phyloP scores from a whole-genome alignment of 2,329 filamentous ascomycete genomes.

The Fusarium begoniae region DNA sequence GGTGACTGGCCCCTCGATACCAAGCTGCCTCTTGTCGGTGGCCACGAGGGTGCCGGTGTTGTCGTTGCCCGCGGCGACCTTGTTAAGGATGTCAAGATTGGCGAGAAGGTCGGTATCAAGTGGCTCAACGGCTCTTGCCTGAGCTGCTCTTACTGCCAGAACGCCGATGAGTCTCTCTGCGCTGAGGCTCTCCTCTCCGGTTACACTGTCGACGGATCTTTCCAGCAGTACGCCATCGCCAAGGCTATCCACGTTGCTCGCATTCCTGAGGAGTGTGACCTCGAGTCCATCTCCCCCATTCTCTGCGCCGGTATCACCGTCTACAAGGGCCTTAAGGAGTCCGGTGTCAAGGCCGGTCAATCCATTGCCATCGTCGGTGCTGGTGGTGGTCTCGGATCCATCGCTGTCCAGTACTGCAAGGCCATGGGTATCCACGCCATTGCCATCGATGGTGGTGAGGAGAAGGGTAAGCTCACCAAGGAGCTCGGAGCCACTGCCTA shows the following conservation, averaged over 20 bases:
- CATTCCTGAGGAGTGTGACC: conserved; percentile 78
- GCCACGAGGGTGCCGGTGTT: conserved; percentile 80
- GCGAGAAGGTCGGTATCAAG: conserved; percentile 88
- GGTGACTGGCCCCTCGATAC: conserved; percentile 89
- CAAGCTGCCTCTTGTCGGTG: conserved; percentile 87
- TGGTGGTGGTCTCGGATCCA: conserved; percentile 80
- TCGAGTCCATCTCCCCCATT: conserved; percentile 82
- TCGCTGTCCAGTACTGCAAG: conserved; percentile 87
- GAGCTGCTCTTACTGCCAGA: conserved; percentile 83
- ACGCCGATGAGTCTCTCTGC: conserved; percentile 85
- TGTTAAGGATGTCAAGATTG: conserved; percentile 80
- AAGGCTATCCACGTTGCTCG: conserved; percentile 87
- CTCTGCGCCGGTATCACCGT: conserved; percentile 89
- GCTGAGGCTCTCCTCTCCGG: conserved; percentile 78
- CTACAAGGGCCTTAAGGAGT: conserved; percentile 92
- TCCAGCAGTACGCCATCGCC: conserved; percentile 91
- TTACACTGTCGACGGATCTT: conserved; percentile 91
- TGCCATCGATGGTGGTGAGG: conserved; percentile 83
- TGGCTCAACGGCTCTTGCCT: conserved; percentile 93
- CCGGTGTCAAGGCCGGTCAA: conserved; percentile 76
- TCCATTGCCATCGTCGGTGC: conserved; percentile 86
- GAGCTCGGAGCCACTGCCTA: conserved; percentile 76
- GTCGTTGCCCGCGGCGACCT: conserved; percentile 83
- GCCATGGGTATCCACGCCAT: conserved; percentile 87
- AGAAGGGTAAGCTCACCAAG: conserved; percentile 78